Evolutionary conservation across 345 rosid genomes (phyloP).

Genomic region (Lepidium africanum): DNA sequence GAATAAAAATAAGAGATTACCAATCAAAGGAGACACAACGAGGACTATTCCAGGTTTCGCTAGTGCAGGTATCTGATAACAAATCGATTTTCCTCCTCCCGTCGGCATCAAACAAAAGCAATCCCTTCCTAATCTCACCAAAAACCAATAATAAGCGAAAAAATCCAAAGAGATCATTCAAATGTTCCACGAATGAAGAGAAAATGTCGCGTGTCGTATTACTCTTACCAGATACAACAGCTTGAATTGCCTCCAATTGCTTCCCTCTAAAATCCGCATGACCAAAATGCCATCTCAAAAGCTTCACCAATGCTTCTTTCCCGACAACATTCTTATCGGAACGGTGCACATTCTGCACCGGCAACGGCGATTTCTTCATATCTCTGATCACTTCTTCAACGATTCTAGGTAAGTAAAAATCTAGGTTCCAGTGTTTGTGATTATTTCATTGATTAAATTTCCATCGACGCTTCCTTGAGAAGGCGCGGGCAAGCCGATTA

Average conservation of each 20-base stretch:
- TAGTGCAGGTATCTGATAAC: conserved; percentile 92
- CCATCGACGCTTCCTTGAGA: conserved; percentile 4
- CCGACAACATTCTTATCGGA: conserved; percentile 32
- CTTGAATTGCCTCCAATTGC: conserved; percentile 84
- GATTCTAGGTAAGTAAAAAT: not conserved
- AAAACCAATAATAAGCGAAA: not conserved
- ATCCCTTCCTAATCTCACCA: conserved; percentile 43
- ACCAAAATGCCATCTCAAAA: conserved; percentile 93
- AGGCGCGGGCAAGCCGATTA: not conserved
- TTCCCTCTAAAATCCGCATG: conserved; percentile 75
- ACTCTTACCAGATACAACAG: conserved; percentile 64
- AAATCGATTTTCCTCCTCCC: conserved; percentile 96
- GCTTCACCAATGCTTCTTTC: conserved; percentile 73
- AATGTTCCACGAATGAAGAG: not conserved
- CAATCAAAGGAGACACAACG: conserved; percentile 92
- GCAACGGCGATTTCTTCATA: conserved; percentile 73
- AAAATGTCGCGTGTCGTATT: not conserved
- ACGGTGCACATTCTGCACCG: conserved; percentile 41
- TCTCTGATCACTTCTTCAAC: not conserved
- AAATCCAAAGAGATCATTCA: not conserved
- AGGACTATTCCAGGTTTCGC: conserved; percentile 85
- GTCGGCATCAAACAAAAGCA: conserved; percentile 98
- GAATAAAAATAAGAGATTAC: conserved; percentile 25
- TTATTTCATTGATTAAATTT: not conserved
- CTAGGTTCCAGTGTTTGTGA: not conserved